phyloP scores from a whole-genome alignment of 2,329 filamentous ascomycete species.

The Ophiostoma ips region DNA sequence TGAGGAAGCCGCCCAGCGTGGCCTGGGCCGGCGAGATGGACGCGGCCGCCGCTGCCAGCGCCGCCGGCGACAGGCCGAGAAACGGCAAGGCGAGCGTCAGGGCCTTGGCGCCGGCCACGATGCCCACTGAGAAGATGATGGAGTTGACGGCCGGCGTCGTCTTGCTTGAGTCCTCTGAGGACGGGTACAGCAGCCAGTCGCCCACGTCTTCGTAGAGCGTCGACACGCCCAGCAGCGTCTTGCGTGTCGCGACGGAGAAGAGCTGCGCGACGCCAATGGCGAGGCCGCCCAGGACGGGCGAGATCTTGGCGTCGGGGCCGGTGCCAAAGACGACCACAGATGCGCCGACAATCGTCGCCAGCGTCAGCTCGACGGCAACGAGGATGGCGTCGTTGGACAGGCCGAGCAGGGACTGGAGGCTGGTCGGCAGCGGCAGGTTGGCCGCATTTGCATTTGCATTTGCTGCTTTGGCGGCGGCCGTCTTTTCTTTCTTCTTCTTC shows the following conservation, averaged over 20 bases:
- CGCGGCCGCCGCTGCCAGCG: conserved; percentile 15
- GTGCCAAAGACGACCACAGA: conserved; percentile 18
- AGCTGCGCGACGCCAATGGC: conserved; percentile 45
- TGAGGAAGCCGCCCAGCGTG: conserved; percentile 38
- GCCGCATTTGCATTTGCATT: background rate
- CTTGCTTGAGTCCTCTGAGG: background rate
- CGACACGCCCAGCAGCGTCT: conserved; percentile 45
- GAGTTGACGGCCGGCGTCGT: conserved; percentile 17
- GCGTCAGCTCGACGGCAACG: conserved; percentile 29
- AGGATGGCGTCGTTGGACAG: conserved; percentile 25
- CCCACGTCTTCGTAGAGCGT: conserved; percentile 47
- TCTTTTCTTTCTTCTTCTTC: no score
- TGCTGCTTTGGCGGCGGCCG: background rate
- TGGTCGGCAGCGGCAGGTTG: conserved; percentile 12
- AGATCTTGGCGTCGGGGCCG: conserved; percentile 21
- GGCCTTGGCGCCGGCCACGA: conserved; percentile 21
- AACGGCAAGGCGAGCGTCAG: background rate
- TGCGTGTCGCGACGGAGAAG: conserved; percentile 37
- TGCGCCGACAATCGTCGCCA: conserved; percentile 27
- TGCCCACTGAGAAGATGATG: conserved; percentile 11
- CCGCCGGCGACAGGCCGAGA: conserved; percentile 5
- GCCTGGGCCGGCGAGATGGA: conserved; percentile 26
- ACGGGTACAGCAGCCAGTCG: conserved; percentile 30
- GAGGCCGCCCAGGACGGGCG: conserved; percentile 41
- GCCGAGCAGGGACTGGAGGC: conserved; percentile 28